Percentiles rank a stretch among this genome's conserved stretches.
Conservation (phyloP, 2,329 filamentous ascomycete genomes). For the Hypoxylon sp. region DNA sequence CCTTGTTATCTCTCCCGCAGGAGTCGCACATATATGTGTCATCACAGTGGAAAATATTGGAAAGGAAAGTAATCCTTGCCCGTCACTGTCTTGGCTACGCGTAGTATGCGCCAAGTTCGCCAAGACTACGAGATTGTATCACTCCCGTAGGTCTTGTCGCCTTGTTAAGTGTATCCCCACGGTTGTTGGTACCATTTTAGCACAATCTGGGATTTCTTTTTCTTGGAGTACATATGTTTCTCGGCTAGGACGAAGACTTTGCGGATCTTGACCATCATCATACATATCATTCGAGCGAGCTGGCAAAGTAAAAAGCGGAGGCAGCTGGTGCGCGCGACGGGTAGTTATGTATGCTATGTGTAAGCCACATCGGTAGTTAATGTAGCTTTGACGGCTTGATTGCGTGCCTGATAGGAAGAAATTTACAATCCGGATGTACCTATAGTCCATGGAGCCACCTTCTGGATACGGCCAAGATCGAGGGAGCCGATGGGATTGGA, state of each 20-base stretch:
- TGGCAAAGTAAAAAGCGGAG: conserved; percentile 30
- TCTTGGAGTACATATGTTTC: conserved; percentile 37
- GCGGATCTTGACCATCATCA: conserved; percentile 36
- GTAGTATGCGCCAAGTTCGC: conserved; percentile 51
- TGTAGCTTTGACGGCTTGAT: conserved; percentile 34
- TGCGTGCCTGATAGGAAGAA: conserved; percentile 42
- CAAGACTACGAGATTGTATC: conserved; percentile 50
- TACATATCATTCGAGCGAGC: conserved; percentile 23
- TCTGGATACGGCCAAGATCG: conserved; percentile 40
- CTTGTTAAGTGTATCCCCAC: conserved; percentile 38
- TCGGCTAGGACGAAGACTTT: conserved; percentile 38
- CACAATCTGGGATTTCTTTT: conserved; percentile 17
- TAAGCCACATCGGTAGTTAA: conserved; percentile 46
- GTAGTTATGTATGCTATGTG: conserved; percentile 23
- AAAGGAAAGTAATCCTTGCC: conserved; percentile 44
- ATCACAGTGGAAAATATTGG: conserved; percentile 35
- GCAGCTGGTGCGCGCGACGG: conserved; percentile 20
- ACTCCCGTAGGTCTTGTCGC: conserved; percentile 43
- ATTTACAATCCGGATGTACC: conserved; percentile 36
- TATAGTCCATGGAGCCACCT: conserved; percentile 35
- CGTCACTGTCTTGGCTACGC: conserved; percentile 46
- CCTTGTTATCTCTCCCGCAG: conserved; percentile 41
- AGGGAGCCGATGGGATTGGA: conserved; percentile 32
- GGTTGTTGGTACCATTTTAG: conserved; percentile 37
- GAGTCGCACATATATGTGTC: conserved; percentile 40